These are phyloP conservation scores for Hericium rajendrae DNA, from an alignment of 768 basidiomycete species.

Conservation along the genomic window DNA sequence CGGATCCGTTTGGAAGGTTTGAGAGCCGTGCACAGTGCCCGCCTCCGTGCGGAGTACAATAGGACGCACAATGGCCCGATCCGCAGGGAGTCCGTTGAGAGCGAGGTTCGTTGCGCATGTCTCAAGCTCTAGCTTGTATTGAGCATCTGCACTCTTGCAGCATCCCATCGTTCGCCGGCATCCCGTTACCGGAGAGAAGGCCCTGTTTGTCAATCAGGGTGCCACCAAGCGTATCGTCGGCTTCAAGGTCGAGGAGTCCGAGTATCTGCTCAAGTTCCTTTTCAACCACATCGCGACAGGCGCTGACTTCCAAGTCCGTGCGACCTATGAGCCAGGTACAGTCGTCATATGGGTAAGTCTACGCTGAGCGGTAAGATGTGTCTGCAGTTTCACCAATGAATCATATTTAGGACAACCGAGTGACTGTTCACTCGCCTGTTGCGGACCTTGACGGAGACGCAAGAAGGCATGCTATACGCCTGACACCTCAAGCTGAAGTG, in stretches of 20 bases:
- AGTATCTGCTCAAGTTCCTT: conserved; percentile 57
- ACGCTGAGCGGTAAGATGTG: not conserved
- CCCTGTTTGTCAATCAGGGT: conserved; percentile 68
- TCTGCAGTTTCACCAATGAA: not conserved
- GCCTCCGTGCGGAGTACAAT: conserved; percentile 27
- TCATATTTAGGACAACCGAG: conserved; percentile 32
- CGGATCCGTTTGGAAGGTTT: conserved; percentile 48
- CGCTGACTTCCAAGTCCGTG: conserved; percentile 64
- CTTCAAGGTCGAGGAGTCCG: conserved; percentile 78
- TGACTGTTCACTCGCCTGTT: conserved; percentile 37
- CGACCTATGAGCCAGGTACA: conserved; percentile 40
- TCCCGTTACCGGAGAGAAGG: conserved; percentile 82
- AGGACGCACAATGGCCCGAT: not conserved
- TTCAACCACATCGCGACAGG: conserved; percentile 63
- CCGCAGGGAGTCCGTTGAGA: conserved; percentile 9
- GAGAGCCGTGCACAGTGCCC: conserved; percentile 46
- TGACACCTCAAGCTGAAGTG: conserved; percentile 41
- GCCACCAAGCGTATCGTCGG: conserved; percentile 75
- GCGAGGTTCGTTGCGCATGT: not conserved
- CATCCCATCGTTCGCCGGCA: conserved; percentile 81
- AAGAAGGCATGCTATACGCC: conserved; percentile 35
- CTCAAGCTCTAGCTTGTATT: not conserved
- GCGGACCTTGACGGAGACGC: conserved; percentile 28
- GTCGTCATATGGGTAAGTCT: conserved; percentile 44
- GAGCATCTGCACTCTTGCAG: conserved; percentile 14